A percentile compares a stretch with the other conserved stretches of the same genome.
phyloP scores from a whole-genome alignment of 2,329 filamentous ascomycete genomes.

The Gyromitra esculenta region DNA sequence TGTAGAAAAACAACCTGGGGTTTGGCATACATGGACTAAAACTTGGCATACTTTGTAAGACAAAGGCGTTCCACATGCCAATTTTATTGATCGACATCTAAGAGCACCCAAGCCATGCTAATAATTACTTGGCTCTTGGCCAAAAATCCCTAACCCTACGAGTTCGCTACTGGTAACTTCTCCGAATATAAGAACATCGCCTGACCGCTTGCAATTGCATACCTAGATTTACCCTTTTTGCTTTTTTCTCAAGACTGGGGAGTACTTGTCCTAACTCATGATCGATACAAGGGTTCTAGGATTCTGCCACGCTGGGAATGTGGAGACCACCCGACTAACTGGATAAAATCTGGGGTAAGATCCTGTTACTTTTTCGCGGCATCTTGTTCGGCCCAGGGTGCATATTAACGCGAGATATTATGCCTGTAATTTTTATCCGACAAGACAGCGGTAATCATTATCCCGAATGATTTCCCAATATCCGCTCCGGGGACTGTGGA shows the following conservation, averaged over 20 bases:
- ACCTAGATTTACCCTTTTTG: not conserved
- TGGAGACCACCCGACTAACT: not conserved
- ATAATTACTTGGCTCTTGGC: slow-evolving; percentile 14
- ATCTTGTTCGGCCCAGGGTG: slow-evolving; percentile 3
- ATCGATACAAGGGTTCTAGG: too few relatives aligned
- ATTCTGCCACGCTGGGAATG: not conserved
- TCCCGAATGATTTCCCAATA: not conserved
- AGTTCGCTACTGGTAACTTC: too few relatives aligned
- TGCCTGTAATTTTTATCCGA: slow-evolving; percentile 1
- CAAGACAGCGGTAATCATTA: slow-evolving; percentile 6
- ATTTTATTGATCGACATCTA: too few relatives aligned
- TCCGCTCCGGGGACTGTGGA: not conserved
- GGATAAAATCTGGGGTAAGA: slow-evolving; percentile 31
- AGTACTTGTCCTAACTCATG: not conserved
- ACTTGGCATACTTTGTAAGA: too few relatives aligned
- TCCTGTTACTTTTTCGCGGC: not conserved
- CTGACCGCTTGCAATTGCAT: too few relatives aligned
- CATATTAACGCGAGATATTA: not conserved
- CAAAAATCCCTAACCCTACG: not conserved
- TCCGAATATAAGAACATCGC: too few relatives aligned
- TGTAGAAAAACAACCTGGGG: too few relatives aligned
- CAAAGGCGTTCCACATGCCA: too few relatives aligned
- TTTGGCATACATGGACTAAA: too few relatives aligned
- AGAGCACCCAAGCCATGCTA: too few relatives aligned
- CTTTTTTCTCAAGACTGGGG: not conserved